Evolutionary conservation across 495 filamentous ascomycete genomes (phyloP).

Genomic region (Sabuloglossum arenarium): DNA sequence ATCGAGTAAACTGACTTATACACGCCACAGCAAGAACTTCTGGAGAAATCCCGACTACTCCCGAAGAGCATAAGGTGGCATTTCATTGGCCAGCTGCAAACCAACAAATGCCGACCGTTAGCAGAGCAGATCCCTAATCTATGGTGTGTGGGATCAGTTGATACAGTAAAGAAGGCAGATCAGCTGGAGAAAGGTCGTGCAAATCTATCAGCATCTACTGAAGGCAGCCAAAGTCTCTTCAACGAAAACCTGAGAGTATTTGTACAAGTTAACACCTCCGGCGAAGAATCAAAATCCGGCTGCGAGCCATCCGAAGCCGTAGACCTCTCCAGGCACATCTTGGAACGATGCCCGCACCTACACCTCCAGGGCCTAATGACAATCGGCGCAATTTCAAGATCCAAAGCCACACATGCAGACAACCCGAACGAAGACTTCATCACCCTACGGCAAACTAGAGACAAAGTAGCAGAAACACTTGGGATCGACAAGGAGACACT

Average conservation of each 20-base stretch:
- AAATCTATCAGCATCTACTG: conserved; percentile 17
- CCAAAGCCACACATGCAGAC: conserved; percentile 41
- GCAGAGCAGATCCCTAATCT: conserved; percentile 69
- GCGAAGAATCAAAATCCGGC: conserved; percentile 69
- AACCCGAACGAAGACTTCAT: conserved; percentile 84
- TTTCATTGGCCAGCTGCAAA: conserved; percentile 83
- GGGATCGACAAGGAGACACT: conserved; percentile 24
- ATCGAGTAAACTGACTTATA: conserved; percentile 23
- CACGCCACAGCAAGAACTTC: conserved; percentile 37
- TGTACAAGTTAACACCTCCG: conserved; percentile 88
- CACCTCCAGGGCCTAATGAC: conserved; percentile 79
- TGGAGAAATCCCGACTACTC: conserved; percentile 61
- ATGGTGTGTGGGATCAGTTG: conserved; percentile 84
- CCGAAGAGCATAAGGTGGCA: conserved; percentile 75
- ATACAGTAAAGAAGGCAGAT: conserved; percentile 66
- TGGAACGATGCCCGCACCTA: conserved; percentile 48
- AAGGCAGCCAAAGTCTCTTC: neutral
- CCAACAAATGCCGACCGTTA: conserved; percentile 75
- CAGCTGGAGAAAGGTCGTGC: conserved; percentile 58
- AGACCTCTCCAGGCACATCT: conserved; percentile 42
- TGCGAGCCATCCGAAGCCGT: conserved; percentile 34
- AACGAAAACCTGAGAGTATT: conserved; percentile 40
- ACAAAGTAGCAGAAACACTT: conserved; percentile 32
- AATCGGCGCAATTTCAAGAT: conserved; percentile 81
- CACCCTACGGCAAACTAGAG: conserved; percentile 42